A percentile compares a stretch with the other conserved stretches of the same genome.
Conservation (phyloP, 192 early-diverging fungal species). For the Backusella circina region DNA sequence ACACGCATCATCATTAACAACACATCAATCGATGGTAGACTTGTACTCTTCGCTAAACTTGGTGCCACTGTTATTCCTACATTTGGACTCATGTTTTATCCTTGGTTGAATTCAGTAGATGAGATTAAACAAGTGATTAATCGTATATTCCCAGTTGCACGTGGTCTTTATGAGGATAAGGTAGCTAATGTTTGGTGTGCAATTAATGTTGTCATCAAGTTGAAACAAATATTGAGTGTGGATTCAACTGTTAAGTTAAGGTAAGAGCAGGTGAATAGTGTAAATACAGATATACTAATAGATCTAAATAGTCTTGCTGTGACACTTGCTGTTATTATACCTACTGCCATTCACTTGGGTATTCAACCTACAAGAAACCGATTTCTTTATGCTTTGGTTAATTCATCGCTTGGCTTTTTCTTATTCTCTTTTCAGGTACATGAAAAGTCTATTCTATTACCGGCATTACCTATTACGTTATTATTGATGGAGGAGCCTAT, state of each 20-base stretch:
- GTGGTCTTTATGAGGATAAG: constrained; percentile 98
- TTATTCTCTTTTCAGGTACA: constrained; percentile 97
- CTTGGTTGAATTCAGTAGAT: constrained; percentile 60
- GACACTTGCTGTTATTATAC: constrained; percentile 70
- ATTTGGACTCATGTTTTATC: constrained; percentile 61
- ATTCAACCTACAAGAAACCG: constrained; percentile 44
- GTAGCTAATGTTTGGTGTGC: constrained; percentile 99
- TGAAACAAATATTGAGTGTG: constrained; percentile 64
- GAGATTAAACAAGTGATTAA: constrained; percentile 73
- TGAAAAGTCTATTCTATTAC: constrained; percentile 94
- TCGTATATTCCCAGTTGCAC: constrained; percentile 88
- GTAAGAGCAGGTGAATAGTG: constrained; percentile 29
- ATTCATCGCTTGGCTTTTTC: constrained; percentile 87
- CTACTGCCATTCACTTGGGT: constrained; percentile 67
- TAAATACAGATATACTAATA: not conserved
- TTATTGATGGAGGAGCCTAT: constrained; percentile 68
- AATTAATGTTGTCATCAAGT: constrained; percentile 77
- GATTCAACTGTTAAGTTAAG: constrained; percentile 64
- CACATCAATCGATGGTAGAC: constrained; percentile 23
- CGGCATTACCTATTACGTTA: constrained; percentile 71
- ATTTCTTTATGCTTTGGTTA: constrained; percentile 71
- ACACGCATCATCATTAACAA: no score
- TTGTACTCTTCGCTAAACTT: constrained; percentile 61
- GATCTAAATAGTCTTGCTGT: constrained; percentile 50
- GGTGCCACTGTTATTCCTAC: constrained; percentile 71